These are phyloP conservation scores for Fremontodendron californicum DNA, from an alignment of 345 rosid genomes.

Conservation along the genomic window DNA sequence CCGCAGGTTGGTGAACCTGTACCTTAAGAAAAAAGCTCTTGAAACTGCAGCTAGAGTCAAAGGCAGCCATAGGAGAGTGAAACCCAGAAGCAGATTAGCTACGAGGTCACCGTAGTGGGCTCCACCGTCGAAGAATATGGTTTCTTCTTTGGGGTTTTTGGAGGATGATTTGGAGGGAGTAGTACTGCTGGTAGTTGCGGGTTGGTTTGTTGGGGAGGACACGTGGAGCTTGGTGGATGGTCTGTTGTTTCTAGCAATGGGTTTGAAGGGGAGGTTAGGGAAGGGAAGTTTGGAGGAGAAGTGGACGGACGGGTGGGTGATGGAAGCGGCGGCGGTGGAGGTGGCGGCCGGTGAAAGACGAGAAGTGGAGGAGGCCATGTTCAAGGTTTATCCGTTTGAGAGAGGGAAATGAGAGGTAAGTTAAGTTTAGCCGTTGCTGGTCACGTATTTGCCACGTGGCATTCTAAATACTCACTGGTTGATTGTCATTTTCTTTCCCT, in stretches of 20 bases:
- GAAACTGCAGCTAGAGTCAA: constrained; percentile 87
- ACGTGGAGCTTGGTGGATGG: constrained; percentile 41
- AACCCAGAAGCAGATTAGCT: constrained; percentile 75
- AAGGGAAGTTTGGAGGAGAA: constrained; percentile 22
- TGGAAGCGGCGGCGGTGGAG: constrained; percentile 16
- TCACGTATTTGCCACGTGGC: constrained; percentile 20
- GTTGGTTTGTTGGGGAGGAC: constrained; percentile 50
- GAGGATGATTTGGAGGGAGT: constrained; percentile 25
- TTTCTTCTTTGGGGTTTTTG: constrained; percentile 52
- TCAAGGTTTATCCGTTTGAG: constrained; percentile 17
- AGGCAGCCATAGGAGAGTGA: constrained; percentile 89
- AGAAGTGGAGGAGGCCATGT: constrained; percentile 37
- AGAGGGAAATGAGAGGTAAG: neutral
- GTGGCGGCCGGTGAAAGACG: constrained; percentile 23
- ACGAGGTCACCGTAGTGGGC: constrained; percentile 92
- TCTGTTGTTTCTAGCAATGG: constrained; percentile 15
- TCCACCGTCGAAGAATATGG: constrained; percentile 79
- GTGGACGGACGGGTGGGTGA: constrained; percentile 16
- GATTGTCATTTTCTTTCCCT: neutral
- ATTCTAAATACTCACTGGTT: neutral
- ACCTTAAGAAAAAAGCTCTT: constrained; percentile 70
- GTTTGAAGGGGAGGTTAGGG: constrained; percentile 16
- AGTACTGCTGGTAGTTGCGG: constrained; percentile 22
- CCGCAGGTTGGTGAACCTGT: constrained; percentile 89
- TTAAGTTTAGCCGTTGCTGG: constrained; percentile 10